phyloP scores from a whole-genome alignment of 2,329 filamentous ascomycete species.

The Teratosphaeria viscida region DNA sequence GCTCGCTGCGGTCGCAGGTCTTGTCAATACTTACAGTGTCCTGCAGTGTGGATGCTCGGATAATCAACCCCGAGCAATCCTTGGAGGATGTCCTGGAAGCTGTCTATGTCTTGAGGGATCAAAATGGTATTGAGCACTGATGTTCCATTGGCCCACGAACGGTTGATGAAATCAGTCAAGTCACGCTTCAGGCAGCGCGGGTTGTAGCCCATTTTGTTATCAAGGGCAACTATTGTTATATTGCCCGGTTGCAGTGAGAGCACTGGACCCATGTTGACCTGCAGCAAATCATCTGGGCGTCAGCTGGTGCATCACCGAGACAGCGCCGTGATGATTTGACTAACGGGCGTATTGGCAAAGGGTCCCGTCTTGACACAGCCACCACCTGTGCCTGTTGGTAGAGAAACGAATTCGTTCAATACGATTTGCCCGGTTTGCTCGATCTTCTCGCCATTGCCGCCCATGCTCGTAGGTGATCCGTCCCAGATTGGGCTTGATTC shows the following conservation, averaged over 20 bases:
- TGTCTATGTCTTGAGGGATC: conserved; percentile 16
- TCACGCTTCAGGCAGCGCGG: conserved; percentile 17
- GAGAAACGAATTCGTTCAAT: conserved; percentile 17
- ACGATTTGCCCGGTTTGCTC: background rate
- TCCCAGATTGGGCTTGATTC: conserved; percentile 41
- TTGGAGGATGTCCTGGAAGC: conserved; percentile 21
- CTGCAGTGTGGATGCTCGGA: conserved; percentile 34
- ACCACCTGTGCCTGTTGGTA: conserved; percentile 43
- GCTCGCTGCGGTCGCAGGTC: background rate
- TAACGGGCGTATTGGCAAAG: conserved; percentile 33
- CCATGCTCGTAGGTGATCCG: conserved; percentile 38
- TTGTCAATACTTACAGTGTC: conserved; percentile 29
- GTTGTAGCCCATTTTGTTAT: conserved; percentile 7
- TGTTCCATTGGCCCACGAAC: conserved; percentile 10
- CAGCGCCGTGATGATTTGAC: background rate
- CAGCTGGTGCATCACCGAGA: background rate
- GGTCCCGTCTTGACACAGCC: conserved; percentile 46
- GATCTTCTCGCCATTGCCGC: conserved; percentile 19
- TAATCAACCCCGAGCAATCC: conserved; percentile 20
- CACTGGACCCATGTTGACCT: conserved; percentile 23
- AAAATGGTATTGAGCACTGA: conserved; percentile 11
- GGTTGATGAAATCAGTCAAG: conserved; percentile 12
- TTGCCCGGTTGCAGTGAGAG: conserved; percentile 18
- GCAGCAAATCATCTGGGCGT: background rate
- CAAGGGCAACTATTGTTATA: conserved; percentile 4